A percentile compares a stretch with the other conserved stretches of the same genome.
phyloP scores from a whole-genome alignment of 2,329 filamentous ascomycete species.

The Microcyclospora tardicrescens region DNA sequence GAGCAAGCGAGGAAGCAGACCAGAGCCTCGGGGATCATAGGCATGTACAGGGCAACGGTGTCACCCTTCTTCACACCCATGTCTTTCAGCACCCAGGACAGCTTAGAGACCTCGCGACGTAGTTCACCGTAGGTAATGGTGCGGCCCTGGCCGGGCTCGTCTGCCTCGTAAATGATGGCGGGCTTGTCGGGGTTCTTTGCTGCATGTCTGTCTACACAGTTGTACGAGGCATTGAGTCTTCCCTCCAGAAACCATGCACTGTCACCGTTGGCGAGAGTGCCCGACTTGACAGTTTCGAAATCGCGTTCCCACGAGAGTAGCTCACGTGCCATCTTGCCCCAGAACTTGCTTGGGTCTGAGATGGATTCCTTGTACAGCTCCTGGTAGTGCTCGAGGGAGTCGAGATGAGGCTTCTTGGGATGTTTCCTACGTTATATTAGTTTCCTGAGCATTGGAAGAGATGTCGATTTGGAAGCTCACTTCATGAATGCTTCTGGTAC shows the following conservation, averaged over 20 bases:
- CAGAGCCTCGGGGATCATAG: slow-evolving; percentile 96
- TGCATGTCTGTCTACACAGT: slow-evolving; percentile 95
- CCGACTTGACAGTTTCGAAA: slow-evolving; percentile 77
- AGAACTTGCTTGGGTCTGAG: slow-evolving; percentile 77
- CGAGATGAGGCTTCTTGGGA: slow-evolving; percentile 46
- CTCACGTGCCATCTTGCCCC: slow-evolving; percentile 73
- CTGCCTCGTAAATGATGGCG: slow-evolving; percentile 97
- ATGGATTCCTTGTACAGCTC: slow-evolving; percentile 71
- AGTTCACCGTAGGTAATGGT: slow-evolving; percentile 89
- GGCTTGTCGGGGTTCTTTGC: slow-evolving; percentile 84
- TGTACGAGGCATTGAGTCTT: slow-evolving; percentile 88
- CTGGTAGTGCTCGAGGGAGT: slow-evolving; percentile 49
- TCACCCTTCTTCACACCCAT: slow-evolving; percentile 97
- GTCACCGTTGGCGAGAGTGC: slow-evolving; percentile 67
- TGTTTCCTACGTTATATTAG: slow-evolving; percentile 37
- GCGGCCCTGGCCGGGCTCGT: slow-evolving; percentile 76
- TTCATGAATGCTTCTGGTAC: slow-evolving; percentile 44
- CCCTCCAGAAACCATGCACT: slow-evolving; percentile 92
- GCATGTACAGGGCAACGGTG: slow-evolving; percentile 91
- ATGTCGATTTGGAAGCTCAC: slow-evolving; percentile 13
- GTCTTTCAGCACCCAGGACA: slow-evolving; percentile 78
- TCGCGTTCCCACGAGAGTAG: slow-evolving; percentile 82
- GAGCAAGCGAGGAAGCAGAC: slow-evolving; percentile 82
- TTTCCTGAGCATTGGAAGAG: not conserved
- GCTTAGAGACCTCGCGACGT: slow-evolving; percentile 76